Conservation (phyloP, 2,329 filamentous ascomycete species). For the Aspergillus felis region DNA sequence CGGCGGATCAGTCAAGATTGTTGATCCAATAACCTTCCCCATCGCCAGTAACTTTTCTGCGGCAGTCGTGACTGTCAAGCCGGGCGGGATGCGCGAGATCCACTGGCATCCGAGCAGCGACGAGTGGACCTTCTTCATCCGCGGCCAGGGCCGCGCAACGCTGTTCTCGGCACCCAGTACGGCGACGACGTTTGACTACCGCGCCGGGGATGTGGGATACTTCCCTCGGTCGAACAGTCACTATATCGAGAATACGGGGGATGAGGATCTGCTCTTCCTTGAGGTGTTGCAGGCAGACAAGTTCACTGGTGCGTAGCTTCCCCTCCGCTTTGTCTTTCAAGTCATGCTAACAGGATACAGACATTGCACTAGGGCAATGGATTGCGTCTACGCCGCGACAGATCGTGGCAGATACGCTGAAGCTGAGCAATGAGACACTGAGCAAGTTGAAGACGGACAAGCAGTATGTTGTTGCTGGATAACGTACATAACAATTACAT, state of each 20-base stretch:
- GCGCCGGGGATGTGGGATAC: slow-evolving; percentile 70
- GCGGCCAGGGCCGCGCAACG: slow-evolving; percentile 67
- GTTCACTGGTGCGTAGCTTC: slow-evolving; percentile 46
- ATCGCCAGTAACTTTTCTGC: slow-evolving; percentile 70
- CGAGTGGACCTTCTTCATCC: slow-evolving; percentile 77
- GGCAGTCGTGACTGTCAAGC: slow-evolving; percentile 66
- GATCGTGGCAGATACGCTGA: slow-evolving; percentile 56
- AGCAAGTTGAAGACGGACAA: slow-evolving; percentile 43
- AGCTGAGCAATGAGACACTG: slow-evolving; percentile 39
- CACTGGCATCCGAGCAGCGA: slow-evolving; percentile 79
- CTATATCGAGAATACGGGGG: slow-evolving; percentile 73
- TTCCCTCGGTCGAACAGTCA: slow-evolving; percentile 75
- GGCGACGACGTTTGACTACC: slow-evolving; percentile 72
- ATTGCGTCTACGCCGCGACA: slow-evolving; percentile 52
- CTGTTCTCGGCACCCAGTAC: slow-evolving; percentile 67
- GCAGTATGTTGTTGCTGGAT: slow-evolving; percentile 41
- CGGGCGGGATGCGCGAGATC: slow-evolving; percentile 71
- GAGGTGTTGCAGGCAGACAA: slow-evolving; percentile 70
- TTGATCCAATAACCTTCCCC: slow-evolving; percentile 72
- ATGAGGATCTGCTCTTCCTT: slow-evolving; percentile 70
- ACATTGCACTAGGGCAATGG: slow-evolving; percentile 47
- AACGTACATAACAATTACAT: not conserved
- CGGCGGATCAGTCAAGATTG: slow-evolving; percentile 69
- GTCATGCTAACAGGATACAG: slow-evolving; percentile 27
- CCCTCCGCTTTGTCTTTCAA: too few species aligned